Evolutionary conservation across 2,329 filamentous ascomycete species (phyloP).

Genomic region (Cladosporium halotolerans): DNA sequence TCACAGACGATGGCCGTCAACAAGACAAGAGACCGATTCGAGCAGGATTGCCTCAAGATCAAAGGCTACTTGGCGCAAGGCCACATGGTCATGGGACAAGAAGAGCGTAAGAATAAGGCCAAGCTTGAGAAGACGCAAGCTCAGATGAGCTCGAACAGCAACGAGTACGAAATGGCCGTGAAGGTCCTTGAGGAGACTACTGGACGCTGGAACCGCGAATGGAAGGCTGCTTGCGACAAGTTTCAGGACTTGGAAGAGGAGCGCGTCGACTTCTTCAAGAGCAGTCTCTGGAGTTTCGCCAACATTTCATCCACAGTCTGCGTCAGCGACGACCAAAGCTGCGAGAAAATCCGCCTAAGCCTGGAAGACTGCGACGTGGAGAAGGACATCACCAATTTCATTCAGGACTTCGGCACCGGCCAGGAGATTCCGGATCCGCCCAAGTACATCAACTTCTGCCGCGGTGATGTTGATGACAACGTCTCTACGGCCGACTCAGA

Average conservation of each 20-base stretch:
- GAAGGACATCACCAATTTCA: conserved; percentile 86
- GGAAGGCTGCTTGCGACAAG: conserved; percentile 96
- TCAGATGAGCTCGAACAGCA: conserved; percentile 82
- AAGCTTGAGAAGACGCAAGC: conserved; percentile 99
- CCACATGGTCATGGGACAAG: conserved; percentile 99
- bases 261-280: conserved; percentile 92
- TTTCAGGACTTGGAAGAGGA: conserved; percentile 99
- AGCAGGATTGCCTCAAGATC: conserved; percentile 96
- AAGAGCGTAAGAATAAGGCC: conserved; percentile 97
- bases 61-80: conserved; percentile 97
- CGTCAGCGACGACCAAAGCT: conserved; percentile 89
- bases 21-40: conserved; percentile 91
- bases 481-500: conserved; percentile 72
- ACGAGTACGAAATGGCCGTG: conserved; percentile 87
- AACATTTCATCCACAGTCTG: conserved; percentile 97
- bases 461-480: conserved; percentile 74
- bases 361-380: conserved; percentile 95
- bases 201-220: conserved; percentile 91
- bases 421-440: conserved; percentile 96
- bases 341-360: conserved; percentile 89
- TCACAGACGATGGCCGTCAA: conserved; percentile 88
- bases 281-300: conserved; percentile 94
- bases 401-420: conserved; percentile 80
- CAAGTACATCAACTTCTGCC: conserved; percentile 98
- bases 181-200: conserved; percentile 95